Evolutionary conservation across 2,329 filamentous ascomycete genomes (phyloP), one percentile per base, ranked within the genome.

Genomic region (Neonectria punicea): DNA sequence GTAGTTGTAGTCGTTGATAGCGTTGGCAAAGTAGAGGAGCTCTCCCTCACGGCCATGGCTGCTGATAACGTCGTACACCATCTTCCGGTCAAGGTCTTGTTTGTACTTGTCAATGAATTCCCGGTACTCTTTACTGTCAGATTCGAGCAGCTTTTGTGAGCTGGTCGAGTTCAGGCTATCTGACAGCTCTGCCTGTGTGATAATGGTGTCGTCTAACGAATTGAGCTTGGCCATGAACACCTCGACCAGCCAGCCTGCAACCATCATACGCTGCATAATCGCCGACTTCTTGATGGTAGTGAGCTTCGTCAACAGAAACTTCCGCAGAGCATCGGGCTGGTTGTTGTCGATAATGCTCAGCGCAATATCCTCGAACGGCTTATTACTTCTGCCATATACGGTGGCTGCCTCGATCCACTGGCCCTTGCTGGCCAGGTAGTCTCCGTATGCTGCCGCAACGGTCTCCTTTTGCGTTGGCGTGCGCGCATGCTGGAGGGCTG

Each of bases 211-310:
- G 75, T 99, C 96, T 4, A 99, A 85, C 3, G 92, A 91, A 77
- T 99, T 98, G 46, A 99, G 86, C 80, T 97, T 98, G 5, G 94
- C 93, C 94, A 99, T 99, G 79, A 95, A 99, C 2, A 98, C 87
- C 79, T 99, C 96, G 10, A 98, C 86, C 47, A 99, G 86, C 96
- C 96, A 99, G 70, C 92, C 94, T 2, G 95, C 93, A 70, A 98
- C 90, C 93, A 99, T 97, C 69, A 93, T 92, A 63, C 95, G 86
- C 80, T 99, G 96, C 94, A 99, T 99, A 32, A 90, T 84, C 1
- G 90, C 90, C 1, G 90, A 87, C 78, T 94, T 97, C 78, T 94
- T 97, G 75, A 94, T 90, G 0, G 88, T 91, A 8, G 87, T 86
- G 34, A 99, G 84, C 80, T 97, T 98, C 0, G 93, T 92, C 22